Conservation (phyloP, 2,329 filamentous ascomycete genomes). For the Apiospora aurea region DNA sequence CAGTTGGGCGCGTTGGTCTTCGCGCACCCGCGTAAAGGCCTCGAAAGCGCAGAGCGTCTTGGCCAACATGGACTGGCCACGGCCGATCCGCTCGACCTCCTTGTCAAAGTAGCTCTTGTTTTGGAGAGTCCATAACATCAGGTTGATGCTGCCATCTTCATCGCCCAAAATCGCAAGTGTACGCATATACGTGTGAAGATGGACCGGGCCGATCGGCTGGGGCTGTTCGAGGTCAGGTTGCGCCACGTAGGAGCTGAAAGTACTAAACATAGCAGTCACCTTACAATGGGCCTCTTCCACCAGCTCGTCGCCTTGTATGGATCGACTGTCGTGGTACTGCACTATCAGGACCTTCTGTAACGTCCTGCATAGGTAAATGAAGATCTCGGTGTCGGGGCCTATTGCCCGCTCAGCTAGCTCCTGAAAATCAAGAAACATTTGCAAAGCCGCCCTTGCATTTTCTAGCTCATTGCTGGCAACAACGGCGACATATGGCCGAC, state of each 20-base stretch:
- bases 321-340: slow-evolving; percentile 11
- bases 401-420: slow-evolving; percentile 37
- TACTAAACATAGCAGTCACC: slow-evolving; percentile 30
- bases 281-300: slow-evolving; percentile 15
- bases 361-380: slow-evolving; percentile 46
- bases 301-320: slow-evolving; percentile 4
- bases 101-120: slow-evolving; percentile 48
- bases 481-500: slow-evolving; percentile 42
- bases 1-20: slow-evolving; percentile 35
- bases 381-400: slow-evolving; percentile 45
- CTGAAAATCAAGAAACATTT: slow-evolving; percentile 42
- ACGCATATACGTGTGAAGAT: slow-evolving; percentile 67
- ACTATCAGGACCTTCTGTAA: slow-evolving; percentile 40
- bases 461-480: slow-evolving; percentile 33
- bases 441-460: slow-evolving; percentile 41
- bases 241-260: slow-evolving; percentile 39
- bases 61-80: slow-evolving; percentile 40
- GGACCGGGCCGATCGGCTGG: slow-evolving; percentile 51
- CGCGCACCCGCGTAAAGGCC: slow-evolving; percentile 52
- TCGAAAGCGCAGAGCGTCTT: slow-evolving; percentile 55
- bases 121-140: slow-evolving; percentile 65
- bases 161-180: slow-evolving; percentile 68
- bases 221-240: slow-evolving; percentile 40
- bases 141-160: slow-evolving; percentile 60
- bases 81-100: slow-evolving; percentile 42